Evolutionary conservation across 768 basidiomycete species (phyloP), one percentile per base, ranked within the genome.

Genomic region (Pulveroboletus sp.): DNA sequence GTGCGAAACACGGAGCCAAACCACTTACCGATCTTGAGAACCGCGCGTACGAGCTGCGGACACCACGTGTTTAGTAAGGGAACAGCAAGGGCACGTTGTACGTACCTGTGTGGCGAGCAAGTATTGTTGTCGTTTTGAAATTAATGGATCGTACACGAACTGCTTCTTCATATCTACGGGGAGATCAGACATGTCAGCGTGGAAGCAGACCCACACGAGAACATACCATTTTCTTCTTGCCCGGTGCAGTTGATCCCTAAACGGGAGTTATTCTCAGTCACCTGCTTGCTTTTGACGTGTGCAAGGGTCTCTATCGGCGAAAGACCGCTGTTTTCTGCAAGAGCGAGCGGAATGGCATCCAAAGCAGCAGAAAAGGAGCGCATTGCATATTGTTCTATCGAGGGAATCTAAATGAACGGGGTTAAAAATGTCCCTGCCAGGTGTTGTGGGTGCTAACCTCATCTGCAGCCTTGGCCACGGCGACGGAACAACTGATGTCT

Each of bases 331-430:
- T 99, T 99, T 71, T 99, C 96, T 13, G 96, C 96, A 11, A 99
- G 77, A 5, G 96, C 96, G 12, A 99, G 80, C 4, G 96, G 96
- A 42, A 98, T 73, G n/a, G 93, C 80, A 61, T 99, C 96, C 8
- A 99, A 75, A 13, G 96, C 95, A 29, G 90, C 89, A 4, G 96
- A 80, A 67, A 98, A 99, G n/a, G 96, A 94, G 42, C 95, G 86
- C 94, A 99, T 97, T 3, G 96, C 96, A 63, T 99, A 99, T 75
- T 99, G 96, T 71, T 99, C 96, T 62, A 99, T 97, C 24, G 92
- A 80, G 1, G 96, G 86, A 57, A 96, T 95, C 90, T 93, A 49
- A 13, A 22, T 37, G 16, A 41, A 30, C 19, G 36, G 46, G 56
- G 35, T 47, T 47, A 43, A n/a, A 22, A 32, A 9, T 11, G 35